Conservation (phyloP, 176 grass and related monocot species). For the Leersia perrieri region DNA sequence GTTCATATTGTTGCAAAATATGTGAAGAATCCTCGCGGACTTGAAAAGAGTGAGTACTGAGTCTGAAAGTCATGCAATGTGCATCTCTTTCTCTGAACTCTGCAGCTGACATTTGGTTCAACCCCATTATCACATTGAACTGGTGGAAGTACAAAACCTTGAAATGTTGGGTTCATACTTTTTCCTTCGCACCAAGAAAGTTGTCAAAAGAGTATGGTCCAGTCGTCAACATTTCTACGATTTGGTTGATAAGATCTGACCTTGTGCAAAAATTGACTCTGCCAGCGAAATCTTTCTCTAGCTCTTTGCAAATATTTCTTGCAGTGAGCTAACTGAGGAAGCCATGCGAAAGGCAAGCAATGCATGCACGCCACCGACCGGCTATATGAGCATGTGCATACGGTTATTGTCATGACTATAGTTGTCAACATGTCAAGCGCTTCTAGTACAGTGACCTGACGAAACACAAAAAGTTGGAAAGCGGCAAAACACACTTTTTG, state of each 20-base stretch:
- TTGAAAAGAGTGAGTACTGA: too few species aligned
- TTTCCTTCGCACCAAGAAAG: background rate
- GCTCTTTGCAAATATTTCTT: background rate
- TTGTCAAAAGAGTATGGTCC: background rate
- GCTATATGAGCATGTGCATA: background rate
- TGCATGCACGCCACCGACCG: background rate
- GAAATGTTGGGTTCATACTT: background rate
- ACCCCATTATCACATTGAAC: background rate
- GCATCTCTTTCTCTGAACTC: background rate
- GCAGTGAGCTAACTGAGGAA: background rate
- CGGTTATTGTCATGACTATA: background rate
- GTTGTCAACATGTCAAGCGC: background rate
- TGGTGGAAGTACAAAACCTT: background rate
- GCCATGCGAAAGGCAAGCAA: background rate
- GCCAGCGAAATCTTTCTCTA: too few species aligned
- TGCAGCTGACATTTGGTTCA: background rate
- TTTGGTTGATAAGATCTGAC: conserved; percentile 20
- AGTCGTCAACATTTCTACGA: background rate
- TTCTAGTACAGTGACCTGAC: background rate
- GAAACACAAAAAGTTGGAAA: background rate
- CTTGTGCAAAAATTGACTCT: background rate
- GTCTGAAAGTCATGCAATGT: background rate
- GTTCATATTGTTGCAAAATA: background rate
- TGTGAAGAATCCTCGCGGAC: background rate
- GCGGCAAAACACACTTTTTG: background rate